Evolutionary conservation across 2,329 filamentous ascomycete genomes (phyloP), one percentile per base, ranked within the genome.

Genomic region (Cladosporium halotolerans): DNA sequence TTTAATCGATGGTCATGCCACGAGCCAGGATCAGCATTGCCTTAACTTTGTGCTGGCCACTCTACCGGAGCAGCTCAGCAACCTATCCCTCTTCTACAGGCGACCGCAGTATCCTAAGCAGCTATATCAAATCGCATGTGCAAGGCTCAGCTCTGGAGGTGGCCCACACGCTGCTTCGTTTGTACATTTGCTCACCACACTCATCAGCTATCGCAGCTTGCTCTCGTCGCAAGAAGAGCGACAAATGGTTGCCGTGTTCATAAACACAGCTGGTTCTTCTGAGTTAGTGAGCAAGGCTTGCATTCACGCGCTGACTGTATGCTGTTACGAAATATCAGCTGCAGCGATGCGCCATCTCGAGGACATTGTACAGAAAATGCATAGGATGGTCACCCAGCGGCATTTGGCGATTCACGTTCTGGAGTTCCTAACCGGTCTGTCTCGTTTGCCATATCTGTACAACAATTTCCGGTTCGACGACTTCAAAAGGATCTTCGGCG

Each of bases 381-480:
- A 91, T 1, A 89, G 91, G 62, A 95, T 96, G 64, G 95, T 99
- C 64, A 97, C 93, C 1, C 91, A 96, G 63, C 85, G 89, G 6
- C 83, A 91, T 53, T 86, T 96, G 34, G 90, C 92, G 9, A 86
- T 96, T 57, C 93, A 99, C 66, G 95, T 99, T 56, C 77, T 99
- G 46, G 93, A 99, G 66, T 97, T 99, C 64, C 76, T 99, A n/a
- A 88, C 89, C 9, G 86, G 89, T 46, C 79, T 99, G 28, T 90
- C 91, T 50, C 85, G 92, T 34, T 75, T 96, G 54, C 89, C 88
- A 9, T 82, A 89, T 56, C 79, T 68, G 3, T 96, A 1, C 95
- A 89, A 65, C 95, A 96, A 49, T 65, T 88, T 96, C 67, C 82
- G 88, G 48, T 86, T 95, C 62, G 89, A 96, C 40, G 91, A 97